phyloP scores from a whole-genome alignment of 208 protist genomes.

The Trypanosoma platydactyli region DNA sequence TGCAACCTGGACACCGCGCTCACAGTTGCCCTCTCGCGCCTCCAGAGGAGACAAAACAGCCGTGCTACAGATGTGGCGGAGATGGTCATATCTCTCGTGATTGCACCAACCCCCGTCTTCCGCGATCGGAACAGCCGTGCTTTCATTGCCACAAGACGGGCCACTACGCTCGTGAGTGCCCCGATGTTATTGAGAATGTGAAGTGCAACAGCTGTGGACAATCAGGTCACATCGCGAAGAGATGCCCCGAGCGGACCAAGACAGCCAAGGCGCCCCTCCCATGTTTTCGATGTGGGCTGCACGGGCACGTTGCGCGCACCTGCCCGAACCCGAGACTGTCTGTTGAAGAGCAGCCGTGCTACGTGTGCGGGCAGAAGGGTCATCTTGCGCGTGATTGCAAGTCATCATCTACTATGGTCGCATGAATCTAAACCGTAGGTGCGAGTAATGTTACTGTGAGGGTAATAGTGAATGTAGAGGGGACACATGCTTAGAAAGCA shows the following conservation, averaged over 20 bases:
- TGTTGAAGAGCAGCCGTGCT: conserved; percentile 22
- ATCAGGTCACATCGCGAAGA: conserved; percentile 73
- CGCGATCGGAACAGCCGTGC: conserved; percentile 42
- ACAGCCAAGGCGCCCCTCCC: conserved; percentile 33
- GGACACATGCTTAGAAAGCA: too few relatives aligned
- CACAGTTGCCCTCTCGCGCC: conserved; percentile 82
- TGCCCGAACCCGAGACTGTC: conserved; percentile 49
- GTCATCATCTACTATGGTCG: conserved; percentile 8
- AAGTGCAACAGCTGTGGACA: conserved; percentile 85
- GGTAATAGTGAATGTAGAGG: too few relatives aligned
- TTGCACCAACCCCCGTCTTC: conserved; percentile 60
- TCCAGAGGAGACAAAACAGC: conserved; percentile 66
- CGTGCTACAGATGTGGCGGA: conserved; percentile 80
- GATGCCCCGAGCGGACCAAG: conserved; percentile 68
- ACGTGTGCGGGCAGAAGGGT: conserved; percentile 70
- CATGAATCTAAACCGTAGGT: conserved; percentile 6
- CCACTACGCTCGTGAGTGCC: conserved; percentile 81
- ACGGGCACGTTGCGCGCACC: conserved; percentile 70
- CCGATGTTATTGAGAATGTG: conserved; percentile 42
- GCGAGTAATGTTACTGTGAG: too few relatives aligned
- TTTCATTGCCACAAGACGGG: conserved; percentile 81
- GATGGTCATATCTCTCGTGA: conserved; percentile 81
- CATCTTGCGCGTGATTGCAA: conserved; percentile 73
- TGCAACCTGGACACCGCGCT: conserved; percentile 80
- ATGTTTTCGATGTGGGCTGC: conserved; percentile 79